phyloP scores from a whole-genome alignment of 257 asterid species.

The Solanum tarijense region DNA sequence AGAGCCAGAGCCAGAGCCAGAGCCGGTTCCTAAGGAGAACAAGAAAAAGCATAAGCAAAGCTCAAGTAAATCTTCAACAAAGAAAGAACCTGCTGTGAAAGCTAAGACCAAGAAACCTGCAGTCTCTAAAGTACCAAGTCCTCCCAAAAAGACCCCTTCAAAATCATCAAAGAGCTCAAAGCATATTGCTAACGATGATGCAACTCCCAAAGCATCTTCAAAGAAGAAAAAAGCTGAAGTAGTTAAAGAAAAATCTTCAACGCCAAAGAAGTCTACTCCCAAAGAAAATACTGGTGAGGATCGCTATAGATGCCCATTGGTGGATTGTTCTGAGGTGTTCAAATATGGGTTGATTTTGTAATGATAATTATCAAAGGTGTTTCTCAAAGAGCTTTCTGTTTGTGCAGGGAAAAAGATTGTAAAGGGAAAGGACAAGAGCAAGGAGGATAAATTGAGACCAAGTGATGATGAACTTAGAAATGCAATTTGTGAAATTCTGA shows the following conservation, averaged over 20 bases:
- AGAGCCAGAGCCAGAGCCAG: not conserved
- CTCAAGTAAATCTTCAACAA: slow-evolving; percentile 33
- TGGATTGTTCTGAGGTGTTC: not conserved
- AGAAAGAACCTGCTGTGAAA: slow-evolving; percentile 40
- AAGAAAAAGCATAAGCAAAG: slow-evolving; percentile 29
- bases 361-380: not conserved
- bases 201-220: slow-evolving; percentile 40
- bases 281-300: slow-evolving; percentile 56
- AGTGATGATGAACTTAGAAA: slow-evolving; percentile 25
- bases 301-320: not conserved
- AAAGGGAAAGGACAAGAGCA: slow-evolving; percentile 27
- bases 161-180: slow-evolving; percentile 42
- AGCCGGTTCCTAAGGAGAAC: slow-evolving; percentile 31
- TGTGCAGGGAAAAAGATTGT: slow-evolving; percentile 30
- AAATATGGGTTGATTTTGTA: not conserved
- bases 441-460: slow-evolving; percentile 20
- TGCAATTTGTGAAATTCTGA: slow-evolving; percentile 29
- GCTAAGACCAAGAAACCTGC: slow-evolving; percentile 39
- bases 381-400: not conserved
- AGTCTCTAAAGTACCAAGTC: slow-evolving; percentile 34
- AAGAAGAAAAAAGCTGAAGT: slow-evolving; percentile 47
- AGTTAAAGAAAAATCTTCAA: slow-evolving; percentile 37
- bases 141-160: slow-evolving; percentile 42
- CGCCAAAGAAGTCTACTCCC: slow-evolving; percentile 42
- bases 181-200: slow-evolving; percentile 17